These are phyloP conservation scores for Cutaneotrichosporon cutaneum DNA, from an alignment of 1,284 basidiomycete genomes.

Conservation along the genomic window DNA sequence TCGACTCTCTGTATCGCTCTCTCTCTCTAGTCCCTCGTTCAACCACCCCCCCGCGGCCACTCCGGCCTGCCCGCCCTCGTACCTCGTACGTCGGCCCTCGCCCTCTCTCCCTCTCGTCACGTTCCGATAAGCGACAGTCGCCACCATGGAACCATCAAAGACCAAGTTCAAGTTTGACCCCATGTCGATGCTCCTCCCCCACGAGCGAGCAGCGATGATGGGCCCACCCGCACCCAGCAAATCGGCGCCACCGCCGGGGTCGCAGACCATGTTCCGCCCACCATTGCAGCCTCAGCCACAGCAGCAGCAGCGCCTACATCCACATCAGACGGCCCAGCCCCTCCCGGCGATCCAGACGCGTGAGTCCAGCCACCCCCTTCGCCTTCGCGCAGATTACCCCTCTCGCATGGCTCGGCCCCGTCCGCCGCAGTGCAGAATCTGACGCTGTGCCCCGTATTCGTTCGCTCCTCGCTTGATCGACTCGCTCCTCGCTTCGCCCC, in stretches of 20 bases:
- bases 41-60: not conserved
- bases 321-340: slow-evolving; percentile 6
- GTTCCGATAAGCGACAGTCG: not conserved
- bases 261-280: not conserved
- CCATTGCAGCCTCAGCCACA: slow-evolving; percentile 1
- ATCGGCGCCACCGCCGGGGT: not conserved
- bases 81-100: not conserved
- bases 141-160: slow-evolving; percentile 12
- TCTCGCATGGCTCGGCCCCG: not conserved
- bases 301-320: slow-evolving; percentile 12
- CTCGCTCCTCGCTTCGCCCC: not conserved
- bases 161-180: slow-evolving; percentile 51
- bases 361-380: slow-evolving; percentile 14
- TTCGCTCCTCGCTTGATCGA: not conserved
- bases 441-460: not conserved
- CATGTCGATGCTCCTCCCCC: slow-evolving; percentile 49
- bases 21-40: too few species aligned
- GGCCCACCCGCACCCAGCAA: not conserved
- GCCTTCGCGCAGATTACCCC: not conserved
- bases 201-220: slow-evolving; percentile 37
- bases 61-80: not conserved
- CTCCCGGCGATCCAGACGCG: slow-evolving; percentile 7
- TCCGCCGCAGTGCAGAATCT: not conserved
- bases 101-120: not conserved
- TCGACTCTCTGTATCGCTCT: too few species aligned